Evolutionary conservation across 768 basidiomycete genomes (phyloP).

Genomic region (Cantharellus cinnabarinus): DNA sequence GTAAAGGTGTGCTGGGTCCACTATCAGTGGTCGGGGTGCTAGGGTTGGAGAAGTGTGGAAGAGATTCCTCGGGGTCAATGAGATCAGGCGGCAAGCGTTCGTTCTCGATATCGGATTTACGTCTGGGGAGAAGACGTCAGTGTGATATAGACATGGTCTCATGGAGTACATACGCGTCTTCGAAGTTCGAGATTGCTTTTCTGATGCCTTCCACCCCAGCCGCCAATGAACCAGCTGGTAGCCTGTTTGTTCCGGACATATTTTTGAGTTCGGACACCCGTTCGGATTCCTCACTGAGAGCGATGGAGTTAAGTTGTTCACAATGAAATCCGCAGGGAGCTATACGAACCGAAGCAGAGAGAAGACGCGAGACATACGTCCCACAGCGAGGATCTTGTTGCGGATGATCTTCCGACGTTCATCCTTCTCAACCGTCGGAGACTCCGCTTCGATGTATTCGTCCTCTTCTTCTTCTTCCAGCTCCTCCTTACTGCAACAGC

Average conservation of each 20-base stretch:
- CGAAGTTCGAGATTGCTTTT: constrained; percentile 81
- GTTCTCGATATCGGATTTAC: constrained; percentile 96
- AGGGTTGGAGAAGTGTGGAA: constrained; percentile 37
- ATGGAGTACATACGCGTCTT: constrained; percentile 61
- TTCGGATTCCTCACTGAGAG: constrained; percentile 82
- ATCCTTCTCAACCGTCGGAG: constrained; percentile 12
- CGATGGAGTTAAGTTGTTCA: neutral
- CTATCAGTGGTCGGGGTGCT: constrained; percentile 32
- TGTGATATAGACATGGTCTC: neutral
- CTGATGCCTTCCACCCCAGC: constrained; percentile 87
- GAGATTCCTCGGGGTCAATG: constrained; percentile 52
- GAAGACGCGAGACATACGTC: constrained; percentile 90
- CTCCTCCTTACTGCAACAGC: constrained; percentile 91
- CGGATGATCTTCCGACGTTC: constrained; percentile 87
- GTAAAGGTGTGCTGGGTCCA: constrained; percentile 11
- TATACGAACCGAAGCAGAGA: constrained; percentile 67
- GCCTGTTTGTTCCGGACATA: constrained; percentile 51
- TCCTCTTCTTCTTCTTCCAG: constrained; percentile 68
- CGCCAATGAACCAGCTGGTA: constrained; percentile 70
- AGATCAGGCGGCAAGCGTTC: constrained; percentile 94
- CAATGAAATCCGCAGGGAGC: neutral
- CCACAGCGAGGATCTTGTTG: constrained; percentile 96
- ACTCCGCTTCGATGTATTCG: neutral
- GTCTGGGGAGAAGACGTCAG: constrained; percentile 24
- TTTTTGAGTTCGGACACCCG: constrained; percentile 92